Percentiles rank a stretch among this genome's conserved stretches.
phyloP scores from a whole-genome alignment of 2,329 filamentous ascomycete species.

The Monilinia fructicola region DNA sequence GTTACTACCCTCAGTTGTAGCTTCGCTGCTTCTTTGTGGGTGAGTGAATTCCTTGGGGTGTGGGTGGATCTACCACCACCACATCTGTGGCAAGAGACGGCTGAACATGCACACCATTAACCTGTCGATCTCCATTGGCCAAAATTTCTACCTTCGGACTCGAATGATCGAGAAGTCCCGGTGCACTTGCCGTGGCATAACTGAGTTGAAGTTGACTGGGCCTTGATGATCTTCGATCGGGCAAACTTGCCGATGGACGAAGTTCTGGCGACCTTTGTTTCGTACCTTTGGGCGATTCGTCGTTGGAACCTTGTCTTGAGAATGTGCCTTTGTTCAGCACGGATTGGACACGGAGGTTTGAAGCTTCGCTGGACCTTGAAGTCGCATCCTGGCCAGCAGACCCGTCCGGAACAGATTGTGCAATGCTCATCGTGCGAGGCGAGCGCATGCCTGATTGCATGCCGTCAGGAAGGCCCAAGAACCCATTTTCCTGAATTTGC shows the following conservation, averaged over 20 bases:
- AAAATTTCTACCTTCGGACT: constrained; percentile 19
- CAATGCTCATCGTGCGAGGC: constrained; percentile 39
- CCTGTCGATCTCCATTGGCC: constrained; percentile 22
- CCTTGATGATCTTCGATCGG: constrained; percentile 34
- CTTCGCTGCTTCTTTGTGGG: constrained; percentile 57
- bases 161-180: constrained; percentile 28
- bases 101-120: constrained; percentile 26
- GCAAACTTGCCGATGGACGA: constrained; percentile 31
- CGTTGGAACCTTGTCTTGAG: constrained; percentile 28
- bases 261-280: constrained; percentile 28
- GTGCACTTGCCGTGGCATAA: constrained; percentile 34
- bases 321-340: constrained; percentile 34
- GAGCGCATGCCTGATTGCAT: constrained; percentile 37
- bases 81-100: constrained; percentile 36
- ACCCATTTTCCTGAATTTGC: constrained; percentile 41
- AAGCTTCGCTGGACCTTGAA: constrained; percentile 22
- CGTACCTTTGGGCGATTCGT: constrained; percentile 26
- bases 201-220: constrained; percentile 40
- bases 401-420: constrained; percentile 29
- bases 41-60: constrained; percentile 26
- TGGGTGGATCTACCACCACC: constrained; percentile 32
- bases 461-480: constrained; percentile 38
- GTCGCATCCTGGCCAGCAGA: constrained; percentile 29
- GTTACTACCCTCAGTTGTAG: constrained; percentile 59
- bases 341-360: constrained; percentile 31